Evolutionary conservation across 1,284 basidiomycete species (phyloP).

Genomic region (Sanguinoderma infundibulare): DNA sequence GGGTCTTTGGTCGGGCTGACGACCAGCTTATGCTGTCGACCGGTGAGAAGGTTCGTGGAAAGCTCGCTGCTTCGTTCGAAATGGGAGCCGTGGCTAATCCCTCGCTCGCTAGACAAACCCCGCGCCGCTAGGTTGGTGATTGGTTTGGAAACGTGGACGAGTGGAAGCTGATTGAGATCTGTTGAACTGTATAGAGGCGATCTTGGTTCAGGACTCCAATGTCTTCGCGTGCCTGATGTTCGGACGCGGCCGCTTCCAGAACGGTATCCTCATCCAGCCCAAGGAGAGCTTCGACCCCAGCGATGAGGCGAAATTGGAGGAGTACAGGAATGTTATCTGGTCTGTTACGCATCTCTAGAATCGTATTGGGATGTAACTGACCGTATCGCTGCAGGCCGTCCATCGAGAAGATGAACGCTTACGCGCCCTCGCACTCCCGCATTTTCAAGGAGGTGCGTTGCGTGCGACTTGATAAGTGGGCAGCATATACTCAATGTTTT

Average conservation of each 20-base stretch:
- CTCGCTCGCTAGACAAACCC: conserved; percentile 32
- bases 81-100: neutral
- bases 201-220: conserved; percentile 34
- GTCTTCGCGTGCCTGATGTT: conserved; percentile 39
- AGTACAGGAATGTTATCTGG: conserved; percentile 39
- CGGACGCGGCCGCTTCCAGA: conserved; percentile 41
- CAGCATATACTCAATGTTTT: neutral
- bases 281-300: conserved; percentile 30
- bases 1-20: conserved; percentile 50
- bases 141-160: no score
- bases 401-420: conserved; percentile 41
- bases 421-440: conserved; percentile 43
- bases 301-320: conserved; percentile 26
- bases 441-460: conserved; percentile 38
- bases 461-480: neutral
- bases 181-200: conserved; percentile 30
- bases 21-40: conserved; percentile 58
- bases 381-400: conserved; percentile 35
- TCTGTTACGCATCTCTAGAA: conserved; percentile 10
- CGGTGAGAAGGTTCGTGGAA: conserved; percentile 46
- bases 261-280: conserved; percentile 40
- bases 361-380: neutral
- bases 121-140: conserved; percentile 33
- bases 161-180: neutral
- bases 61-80: no score